These are phyloP conservation scores for Boletus mariae DNA, from an alignment of 1,284 basidiomycete genomes.

Conservation along the genomic window DNA sequence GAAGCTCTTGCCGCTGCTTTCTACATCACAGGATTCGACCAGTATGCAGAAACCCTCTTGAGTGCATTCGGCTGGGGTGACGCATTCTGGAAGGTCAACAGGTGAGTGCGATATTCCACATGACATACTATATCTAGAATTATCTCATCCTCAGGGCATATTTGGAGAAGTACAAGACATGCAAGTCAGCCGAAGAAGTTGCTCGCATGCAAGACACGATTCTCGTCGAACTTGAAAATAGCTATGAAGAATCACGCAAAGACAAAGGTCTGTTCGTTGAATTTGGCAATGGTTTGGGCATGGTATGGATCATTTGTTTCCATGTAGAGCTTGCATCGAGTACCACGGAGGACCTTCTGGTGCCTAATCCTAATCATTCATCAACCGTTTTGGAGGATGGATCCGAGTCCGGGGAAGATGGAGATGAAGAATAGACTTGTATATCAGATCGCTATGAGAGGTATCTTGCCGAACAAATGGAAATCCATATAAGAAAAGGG, in stretches of 20 bases:
- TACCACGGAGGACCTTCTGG: slow-evolving; percentile 27
- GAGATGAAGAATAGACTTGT: not conserved
- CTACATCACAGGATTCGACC: slow-evolving; percentile 83
- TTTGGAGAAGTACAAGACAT: slow-evolving; percentile 72
- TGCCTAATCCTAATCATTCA: slow-evolving; percentile 33
- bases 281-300: not conserved
- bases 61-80: slow-evolving; percentile 85
- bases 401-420: slow-evolving; percentile 14
- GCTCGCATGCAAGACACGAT: slow-evolving; percentile 66
- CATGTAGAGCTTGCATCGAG: slow-evolving; percentile 9
- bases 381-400: slow-evolving; percentile 1
- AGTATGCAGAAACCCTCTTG: slow-evolving; percentile 75
- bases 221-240: slow-evolving; percentile 65
- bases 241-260: slow-evolving; percentile 25
- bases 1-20: slow-evolving; percentile 93
- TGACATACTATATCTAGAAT: not conserved
- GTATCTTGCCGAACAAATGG: not conserved
- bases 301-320: not conserved
- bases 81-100: slow-evolving; percentile 82
- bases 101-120: slow-evolving; percentile 37
- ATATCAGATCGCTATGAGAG: not conserved
- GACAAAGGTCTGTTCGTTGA: slow-evolving; percentile 15
- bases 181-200: slow-evolving; percentile 63
- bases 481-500: not conserved
- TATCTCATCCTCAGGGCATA: slow-evolving; percentile 42